Base-by-base conservation (phyloP, 1,284 basidiomycete genomes). In the Fomitiporia mediterranea region DNA sequence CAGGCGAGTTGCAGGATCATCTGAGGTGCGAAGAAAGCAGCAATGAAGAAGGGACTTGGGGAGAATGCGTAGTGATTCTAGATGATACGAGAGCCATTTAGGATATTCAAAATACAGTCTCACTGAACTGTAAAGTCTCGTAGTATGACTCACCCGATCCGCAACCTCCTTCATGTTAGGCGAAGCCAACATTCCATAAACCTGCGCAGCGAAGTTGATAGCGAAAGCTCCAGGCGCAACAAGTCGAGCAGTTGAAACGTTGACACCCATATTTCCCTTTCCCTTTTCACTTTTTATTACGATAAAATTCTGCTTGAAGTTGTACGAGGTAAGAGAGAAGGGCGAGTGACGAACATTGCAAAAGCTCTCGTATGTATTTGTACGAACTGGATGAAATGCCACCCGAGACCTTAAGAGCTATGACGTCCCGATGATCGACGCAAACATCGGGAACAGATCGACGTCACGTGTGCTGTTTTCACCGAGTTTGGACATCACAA, bases 21-120 rank as follows among this genome's bases (percentile, higher is more conserved):
- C 56, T 72, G 69, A 8, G 69, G 59, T 0, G 67, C 65, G 62
- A 71, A 71, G 64, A 71, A 70, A 2, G 66, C 67, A 3, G 65
- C 68, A 46, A 72, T 69, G 62, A 71, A 70, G 61, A 60, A 65
- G 0, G 69, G 67, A 57, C 70, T 67, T 21, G 69, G 68, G 0
- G 70, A 72, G 60, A 69, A 70, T 1, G 69, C 71, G 32, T 67
- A 71, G 49, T 72, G 69, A 53, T 72, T 69, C 70, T 72, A 46
- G 39, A 15, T 9, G n/a, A n/a, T n/a, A n/a, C n/a, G n/a, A n/a
- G n/a, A n/a, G n/a, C n/a, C n/a, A n/a, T n/a, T n/a, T n/a, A n/a
- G n/a, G n/a, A n/a, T n/a, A n/a, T n/a, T n/a, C 25, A 28, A 15
- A 2, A 23, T 40, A 23, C 38, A 44, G 17, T 11, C 40, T 23